A percentile compares a stretch with the other conserved stretches of the same genome.
Conservation (phyloP, 1,284 basidiomycete species). For the Malassezia pachydermatis region DNA sequence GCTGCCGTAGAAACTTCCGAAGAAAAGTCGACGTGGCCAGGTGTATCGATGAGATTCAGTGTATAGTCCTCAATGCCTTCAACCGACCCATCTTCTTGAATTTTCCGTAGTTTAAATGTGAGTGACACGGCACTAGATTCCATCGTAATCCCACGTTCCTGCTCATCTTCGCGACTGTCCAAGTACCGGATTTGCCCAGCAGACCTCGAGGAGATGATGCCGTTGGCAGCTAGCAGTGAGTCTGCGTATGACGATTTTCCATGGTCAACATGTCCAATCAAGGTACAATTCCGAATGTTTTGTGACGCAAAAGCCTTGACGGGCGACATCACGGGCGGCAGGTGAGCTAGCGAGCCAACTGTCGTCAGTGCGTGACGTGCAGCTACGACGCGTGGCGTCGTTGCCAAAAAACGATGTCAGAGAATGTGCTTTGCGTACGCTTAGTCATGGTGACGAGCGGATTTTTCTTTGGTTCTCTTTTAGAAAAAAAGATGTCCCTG, state of each 20-base stretch:
- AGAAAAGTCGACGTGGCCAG: slow-evolving; percentile 97
- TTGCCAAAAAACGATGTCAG: not conserved
- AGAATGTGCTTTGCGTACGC: too few species aligned
- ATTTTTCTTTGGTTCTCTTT: too few species aligned
- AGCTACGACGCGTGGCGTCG: not conserved
- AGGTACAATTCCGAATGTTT: slow-evolving; percentile 45
- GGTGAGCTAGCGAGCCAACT: not conserved
- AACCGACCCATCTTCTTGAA: slow-evolving; percentile 25
- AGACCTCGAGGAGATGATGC: slow-evolving; percentile 87
- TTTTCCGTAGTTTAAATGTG: slow-evolving; percentile 37
- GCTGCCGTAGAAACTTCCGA: slow-evolving; percentile 92
- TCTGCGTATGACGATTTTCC: slow-evolving; percentile 67
- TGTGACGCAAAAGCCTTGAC: slow-evolving; percentile 30
- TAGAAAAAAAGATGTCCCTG: not conserved
- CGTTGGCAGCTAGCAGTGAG: slow-evolving; percentile 86
- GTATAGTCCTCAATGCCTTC: slow-evolving; percentile 56
- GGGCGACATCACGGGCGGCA: slow-evolving; percentile 12
- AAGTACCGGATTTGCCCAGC: slow-evolving; percentile 93
- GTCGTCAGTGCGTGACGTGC: too few species aligned
- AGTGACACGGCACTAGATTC: slow-evolving; percentile 72
- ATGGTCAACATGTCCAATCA: slow-evolving; percentile 48
- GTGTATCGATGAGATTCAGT: slow-evolving; percentile 94
- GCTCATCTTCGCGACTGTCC: slow-evolving; percentile 92
- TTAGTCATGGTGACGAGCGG: not conserved
- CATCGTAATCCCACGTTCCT: slow-evolving; percentile 97